Conservation (phyloP, 2,329 filamentous ascomycete species). For the Colletotrichum camelliae region DNA sequence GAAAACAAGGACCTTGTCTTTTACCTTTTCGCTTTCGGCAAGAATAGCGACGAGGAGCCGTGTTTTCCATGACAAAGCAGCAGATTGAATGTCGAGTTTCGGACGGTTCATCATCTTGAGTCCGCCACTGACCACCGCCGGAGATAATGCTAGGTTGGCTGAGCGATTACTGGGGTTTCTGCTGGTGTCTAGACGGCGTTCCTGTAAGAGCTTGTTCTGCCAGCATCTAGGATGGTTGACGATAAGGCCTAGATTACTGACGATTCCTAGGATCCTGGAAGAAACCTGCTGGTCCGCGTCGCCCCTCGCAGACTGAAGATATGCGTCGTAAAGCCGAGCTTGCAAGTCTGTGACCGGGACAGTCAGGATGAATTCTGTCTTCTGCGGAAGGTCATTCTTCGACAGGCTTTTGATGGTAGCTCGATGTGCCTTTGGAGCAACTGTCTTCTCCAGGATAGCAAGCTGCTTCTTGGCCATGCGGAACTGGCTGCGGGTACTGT, state of each 20-base stretch:
- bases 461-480: conserved; percentile 70
- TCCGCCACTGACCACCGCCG: conserved; percentile 22
- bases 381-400: conserved; percentile 70
- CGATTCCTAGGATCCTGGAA: conserved; percentile 37
- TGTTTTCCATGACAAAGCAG: conserved; percentile 71
- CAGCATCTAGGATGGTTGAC: conserved; percentile 60
- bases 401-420: conserved; percentile 70
- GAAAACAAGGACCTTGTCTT: conserved; percentile 84
- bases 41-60: conserved; percentile 73
- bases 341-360: conserved; percentile 74
- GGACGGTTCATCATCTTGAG: conserved; percentile 41
- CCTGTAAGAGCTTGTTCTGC: conserved; percentile 36
- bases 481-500: conserved; percentile 63
- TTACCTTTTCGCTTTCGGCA: conserved; percentile 60
- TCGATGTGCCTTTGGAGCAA: conserved; percentile 80
- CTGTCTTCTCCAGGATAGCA: conserved; percentile 71
- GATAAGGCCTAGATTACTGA: conserved; percentile 49
- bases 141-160: background rate
- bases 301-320: conserved; percentile 32
- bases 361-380: conserved; percentile 82
- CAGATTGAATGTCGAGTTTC: conserved; percentile 43
- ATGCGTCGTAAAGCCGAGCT: conserved; percentile 61
- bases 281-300: background rate
- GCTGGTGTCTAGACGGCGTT: background rate
- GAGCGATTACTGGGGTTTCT: background rate